These are phyloP conservation scores for Kluyveromyces sp. DNA, from an alignment of 1,139 yeast species.

Conservation along the genomic window DNA sequence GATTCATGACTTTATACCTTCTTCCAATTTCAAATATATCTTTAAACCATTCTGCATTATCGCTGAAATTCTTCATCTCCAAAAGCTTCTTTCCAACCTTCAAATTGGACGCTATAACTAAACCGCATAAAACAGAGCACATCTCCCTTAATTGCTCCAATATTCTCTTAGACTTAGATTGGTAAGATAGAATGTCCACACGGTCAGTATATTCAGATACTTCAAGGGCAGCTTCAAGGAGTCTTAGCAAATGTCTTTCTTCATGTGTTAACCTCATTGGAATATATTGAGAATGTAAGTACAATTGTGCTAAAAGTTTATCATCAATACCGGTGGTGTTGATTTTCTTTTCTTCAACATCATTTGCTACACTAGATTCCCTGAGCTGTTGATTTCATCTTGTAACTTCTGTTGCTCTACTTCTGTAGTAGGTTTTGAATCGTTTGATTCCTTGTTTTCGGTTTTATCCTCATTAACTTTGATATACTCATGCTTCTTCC, in stretches of 20 bases:
- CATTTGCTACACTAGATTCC: neutral
- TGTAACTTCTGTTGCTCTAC: constrained; percentile 14
- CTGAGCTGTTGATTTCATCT: constrained; percentile 13
- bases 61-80: constrained; percentile 54
- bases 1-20: constrained; percentile 71
- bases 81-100: constrained; percentile 56
- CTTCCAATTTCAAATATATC: constrained; percentile 65
- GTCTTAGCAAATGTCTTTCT: constrained; percentile 55
- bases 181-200: constrained; percentile 56
- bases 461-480: constrained; percentile 23
- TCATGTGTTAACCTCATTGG: constrained; percentile 59
- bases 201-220: constrained; percentile 72
- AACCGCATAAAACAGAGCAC: constrained; percentile 65
- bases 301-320: constrained; percentile 33
- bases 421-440: constrained; percentile 7
- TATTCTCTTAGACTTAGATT: constrained; percentile 57
- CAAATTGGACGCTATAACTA: constrained; percentile 65
- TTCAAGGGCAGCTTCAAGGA: constrained; percentile 61
- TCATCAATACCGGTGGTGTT: constrained; percentile 15
- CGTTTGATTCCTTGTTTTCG: constrained; percentile 4
- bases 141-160: constrained; percentile 62
- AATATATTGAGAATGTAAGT: constrained; percentile 44
- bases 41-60: constrained; percentile 63
- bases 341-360: constrained; percentile 4
- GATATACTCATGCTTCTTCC: constrained; percentile 36